These are phyloP conservation scores for Fusarium musae DNA, from an alignment of 2,329 filamentous ascomycete genomes.

Conservation along the genomic window DNA sequence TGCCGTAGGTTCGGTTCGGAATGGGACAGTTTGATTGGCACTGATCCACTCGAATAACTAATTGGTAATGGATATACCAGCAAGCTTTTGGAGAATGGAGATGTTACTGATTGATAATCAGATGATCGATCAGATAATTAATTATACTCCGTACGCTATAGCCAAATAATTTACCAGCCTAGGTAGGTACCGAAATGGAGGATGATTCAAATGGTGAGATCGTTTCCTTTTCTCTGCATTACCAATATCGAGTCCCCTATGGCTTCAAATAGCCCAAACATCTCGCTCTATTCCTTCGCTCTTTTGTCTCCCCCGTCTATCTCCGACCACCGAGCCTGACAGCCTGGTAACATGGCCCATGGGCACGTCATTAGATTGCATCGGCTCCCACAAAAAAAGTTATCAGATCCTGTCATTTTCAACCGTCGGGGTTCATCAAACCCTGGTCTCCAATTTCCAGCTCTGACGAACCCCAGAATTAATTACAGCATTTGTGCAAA, in stretches of 20 bases:
- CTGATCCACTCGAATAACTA: slow-evolving; percentile 18
- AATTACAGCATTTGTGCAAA: neutral
- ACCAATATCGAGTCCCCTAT: neutral
- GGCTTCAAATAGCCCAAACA: slow-evolving; percentile 19
- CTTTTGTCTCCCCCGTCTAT: slow-evolving; percentile 26
- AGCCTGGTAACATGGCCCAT: slow-evolving; percentile 1
- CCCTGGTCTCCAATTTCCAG: neutral
- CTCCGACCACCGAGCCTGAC: slow-evolving; percentile 30
- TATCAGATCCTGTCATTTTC: slow-evolving; percentile 26
- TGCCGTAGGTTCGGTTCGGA: slow-evolving; percentile 27
- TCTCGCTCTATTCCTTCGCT: slow-evolving; percentile 30
- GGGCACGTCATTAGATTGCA: slow-evolving; percentile 27
- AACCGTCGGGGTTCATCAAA: neutral
- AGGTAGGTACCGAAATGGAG: neutral
- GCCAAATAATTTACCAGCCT: neutral
- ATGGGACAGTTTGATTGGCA: slow-evolving; percentile 4
- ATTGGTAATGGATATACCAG: slow-evolving; percentile 17
- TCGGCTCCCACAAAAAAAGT: slow-evolving; percentile 11
- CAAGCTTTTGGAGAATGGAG: neutral
- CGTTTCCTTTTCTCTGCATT: neutral
- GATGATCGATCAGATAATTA: slow-evolving; percentile 22
- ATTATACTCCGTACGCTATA: neutral
- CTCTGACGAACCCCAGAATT: neutral
- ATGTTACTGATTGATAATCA: slow-evolving; percentile 34
- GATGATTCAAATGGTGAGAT: neutral